phyloP scores from a whole-genome alignment of 768 basidiomycete species.

The Tylopilus balloui region DNA sequence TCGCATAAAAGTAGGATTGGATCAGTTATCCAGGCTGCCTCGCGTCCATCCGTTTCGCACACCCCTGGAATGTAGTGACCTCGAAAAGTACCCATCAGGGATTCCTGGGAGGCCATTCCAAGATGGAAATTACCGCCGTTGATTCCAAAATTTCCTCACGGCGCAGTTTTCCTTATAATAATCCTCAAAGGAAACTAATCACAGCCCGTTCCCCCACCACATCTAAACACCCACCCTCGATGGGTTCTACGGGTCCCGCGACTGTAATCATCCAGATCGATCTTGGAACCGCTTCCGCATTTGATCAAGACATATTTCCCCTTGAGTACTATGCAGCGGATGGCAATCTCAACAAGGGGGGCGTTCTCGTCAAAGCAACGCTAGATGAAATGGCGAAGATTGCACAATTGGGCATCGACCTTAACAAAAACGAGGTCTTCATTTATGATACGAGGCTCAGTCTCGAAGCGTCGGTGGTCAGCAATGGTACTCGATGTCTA shows the following conservation, averaged over 20 bases:
- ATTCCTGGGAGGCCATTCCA: no score
- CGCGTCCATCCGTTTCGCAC: no score
- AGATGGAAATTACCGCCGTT: no score
- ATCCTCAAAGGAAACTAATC: background rate
- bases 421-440: background rate
- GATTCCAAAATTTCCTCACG: no score
- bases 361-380: background rate
- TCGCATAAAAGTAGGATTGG: no score
- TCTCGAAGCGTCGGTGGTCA: background rate
- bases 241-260: background rate
- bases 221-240: background rate
- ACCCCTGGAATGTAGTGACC: no score
- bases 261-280: background rate
- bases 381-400: conserved; percentile 5
- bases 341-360: background rate
- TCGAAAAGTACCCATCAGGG: no score
- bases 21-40: no score
- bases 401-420: background rate
- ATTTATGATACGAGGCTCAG: background rate
- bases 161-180: background rate
- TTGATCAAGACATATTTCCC: background rate
- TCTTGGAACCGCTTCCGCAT: background rate
- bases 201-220: background rate
- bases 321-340: background rate
- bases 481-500: background rate